Percentiles rank a stretch among this genome's conserved stretches.
Conservation (phyloP, 176 grass and related monocot species). For the Thalia dealbata region DNA sequence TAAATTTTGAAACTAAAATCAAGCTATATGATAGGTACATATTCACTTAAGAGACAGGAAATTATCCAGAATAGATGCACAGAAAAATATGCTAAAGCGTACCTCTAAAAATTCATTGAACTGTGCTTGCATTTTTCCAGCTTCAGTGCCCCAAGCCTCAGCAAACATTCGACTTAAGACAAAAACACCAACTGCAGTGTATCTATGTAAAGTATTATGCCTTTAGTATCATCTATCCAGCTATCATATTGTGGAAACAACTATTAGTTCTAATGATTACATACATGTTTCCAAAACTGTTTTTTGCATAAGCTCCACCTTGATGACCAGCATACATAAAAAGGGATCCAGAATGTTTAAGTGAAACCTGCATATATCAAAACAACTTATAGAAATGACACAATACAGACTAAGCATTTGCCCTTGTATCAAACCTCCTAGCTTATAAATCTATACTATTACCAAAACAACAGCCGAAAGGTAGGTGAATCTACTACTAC, state of each 20-base stretch:
- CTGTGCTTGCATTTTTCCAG: conserved; percentile 74
- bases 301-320: conserved; percentile 96
- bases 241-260: background rate
- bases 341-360: conserved; percentile 89
- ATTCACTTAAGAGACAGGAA: background rate
- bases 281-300: conserved; percentile 92
- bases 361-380: conserved; percentile 48
- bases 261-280: conserved; percentile 19
- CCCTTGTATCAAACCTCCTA: background rate
- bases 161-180: conserved; percentile 66
- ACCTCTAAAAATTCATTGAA: conserved; percentile 88
- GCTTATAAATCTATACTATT: background rate
- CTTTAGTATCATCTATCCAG: conserved; percentile 23
- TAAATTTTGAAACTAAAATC: background rate
- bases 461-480: background rate
- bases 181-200: conserved; percentile 88
- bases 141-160: conserved; percentile 80
- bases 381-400: conserved; percentile 9
- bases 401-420: conserved; percentile 11
- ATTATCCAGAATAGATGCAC: background rate
- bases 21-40: background rate
- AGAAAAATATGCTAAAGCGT: conserved; percentile 17
- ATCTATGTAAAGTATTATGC: conserved; percentile 38
- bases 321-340: conserved; percentile 92
- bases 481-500: too few relatives aligned